phyloP scores from a whole-genome alignment of 2,329 filamentous ascomycete species.

The Neodidymelliopsis sp. region DNA sequence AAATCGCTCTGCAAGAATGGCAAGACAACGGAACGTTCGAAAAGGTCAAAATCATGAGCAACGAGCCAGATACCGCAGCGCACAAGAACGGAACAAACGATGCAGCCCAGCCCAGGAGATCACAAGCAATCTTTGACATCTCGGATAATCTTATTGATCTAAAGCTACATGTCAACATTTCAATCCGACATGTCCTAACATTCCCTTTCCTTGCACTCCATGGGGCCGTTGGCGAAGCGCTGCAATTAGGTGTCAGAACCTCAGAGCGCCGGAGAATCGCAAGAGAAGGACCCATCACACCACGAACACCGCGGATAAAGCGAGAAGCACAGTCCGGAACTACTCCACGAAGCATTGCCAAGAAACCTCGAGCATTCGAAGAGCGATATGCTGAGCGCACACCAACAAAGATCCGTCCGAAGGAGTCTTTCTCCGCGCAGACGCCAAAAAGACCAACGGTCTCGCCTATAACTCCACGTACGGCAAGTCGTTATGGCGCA shows the following conservation, averaged over 20 bases:
- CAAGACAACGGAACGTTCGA: not conserved
- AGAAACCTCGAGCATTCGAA: too few relatives aligned
- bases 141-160: not conserved
- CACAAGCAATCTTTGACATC: not conserved
- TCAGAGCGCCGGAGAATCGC: slow-evolving; percentile 9
- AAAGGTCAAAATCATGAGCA: not conserved
- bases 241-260: slow-evolving; percentile 31
- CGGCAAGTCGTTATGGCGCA: too few relatives aligned
- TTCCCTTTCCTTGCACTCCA: slow-evolving; percentile 33
- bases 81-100: not conserved
- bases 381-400: too few relatives aligned
- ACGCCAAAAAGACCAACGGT: not conserved
- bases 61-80: not conserved
- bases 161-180: slow-evolving; percentile 9
- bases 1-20: slow-evolving; percentile 29
- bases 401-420: too few relatives aligned
- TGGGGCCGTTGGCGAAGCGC: slow-evolving; percentile 19
- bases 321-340: not conserved
- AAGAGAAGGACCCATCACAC: not conserved
- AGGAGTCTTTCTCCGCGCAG: not conserved
- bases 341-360: too few relatives aligned
- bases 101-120: too few relatives aligned
- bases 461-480: not conserved
- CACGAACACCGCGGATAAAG: too few relatives aligned
- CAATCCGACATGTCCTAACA: slow-evolving; percentile 27